A percentile compares a stretch with the other conserved stretches of the same genome.
Conservation (phyloP, 306 rosid genomes). For the Fagus sylvatica region DNA sequence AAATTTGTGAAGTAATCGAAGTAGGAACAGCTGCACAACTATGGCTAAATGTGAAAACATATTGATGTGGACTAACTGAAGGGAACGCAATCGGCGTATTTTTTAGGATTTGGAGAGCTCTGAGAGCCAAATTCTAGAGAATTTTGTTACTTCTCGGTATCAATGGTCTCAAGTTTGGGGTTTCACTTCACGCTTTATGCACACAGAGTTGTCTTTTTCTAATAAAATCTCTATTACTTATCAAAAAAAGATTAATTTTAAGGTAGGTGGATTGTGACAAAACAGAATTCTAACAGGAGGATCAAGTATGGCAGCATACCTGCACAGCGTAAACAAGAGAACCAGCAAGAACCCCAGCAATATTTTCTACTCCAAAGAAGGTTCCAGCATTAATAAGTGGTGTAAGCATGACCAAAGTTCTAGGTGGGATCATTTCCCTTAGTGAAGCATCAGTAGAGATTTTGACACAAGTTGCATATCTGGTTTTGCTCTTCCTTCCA, state of each 20-base stretch:
- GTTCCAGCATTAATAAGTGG: constrained; percentile 74
- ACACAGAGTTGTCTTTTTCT: no score
- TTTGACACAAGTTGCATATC: constrained; percentile 65
- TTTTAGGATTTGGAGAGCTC: no score
- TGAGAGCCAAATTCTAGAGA: no score
- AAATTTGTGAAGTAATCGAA: not conserved
- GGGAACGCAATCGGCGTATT: no score
- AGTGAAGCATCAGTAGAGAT: constrained; percentile 70
- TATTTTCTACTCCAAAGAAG: constrained; percentile 66
- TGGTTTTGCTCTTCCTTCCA: no score
- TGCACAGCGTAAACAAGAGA: constrained; percentile 76
- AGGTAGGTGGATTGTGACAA: not conserved
- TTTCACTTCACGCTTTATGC: no score
- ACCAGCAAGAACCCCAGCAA: constrained; percentile 67
- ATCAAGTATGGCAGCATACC: constrained; percentile 30
- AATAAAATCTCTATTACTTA: no score
- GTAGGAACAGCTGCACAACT: not conserved
- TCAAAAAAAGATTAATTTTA: not conserved
- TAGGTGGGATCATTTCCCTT: constrained; percentile 70
- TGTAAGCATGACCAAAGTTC: constrained; percentile 60
- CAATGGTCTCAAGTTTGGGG: no score
- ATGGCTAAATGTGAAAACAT: not conserved
- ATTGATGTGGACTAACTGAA: no score
- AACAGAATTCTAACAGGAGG: no score
- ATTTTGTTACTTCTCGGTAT: no score